phyloP scores from a whole-genome alignment of 2,329 filamentous ascomycete genomes.

The Hypoxylon sp. region DNA sequence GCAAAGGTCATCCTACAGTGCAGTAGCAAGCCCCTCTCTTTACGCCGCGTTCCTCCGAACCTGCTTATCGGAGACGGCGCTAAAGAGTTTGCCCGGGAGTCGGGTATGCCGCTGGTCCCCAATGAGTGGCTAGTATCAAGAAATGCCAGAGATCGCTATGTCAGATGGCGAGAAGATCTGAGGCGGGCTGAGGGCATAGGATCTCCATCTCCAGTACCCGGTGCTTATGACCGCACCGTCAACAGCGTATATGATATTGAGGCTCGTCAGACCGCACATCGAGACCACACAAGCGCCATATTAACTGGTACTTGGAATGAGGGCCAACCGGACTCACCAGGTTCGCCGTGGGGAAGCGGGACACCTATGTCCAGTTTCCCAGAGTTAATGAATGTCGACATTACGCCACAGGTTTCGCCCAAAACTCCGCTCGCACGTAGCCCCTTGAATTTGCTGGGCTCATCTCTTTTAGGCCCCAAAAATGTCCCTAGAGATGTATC shows the following conservation, averaged over 20 bases:
- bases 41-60: slow-evolving; percentile 92
- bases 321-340: slow-evolving; percentile 72
- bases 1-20: slow-evolving; percentile 86
- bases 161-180: slow-evolving; percentile 83
- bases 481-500: slow-evolving; percentile 12
- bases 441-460: slow-evolving; percentile 50
- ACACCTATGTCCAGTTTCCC: slow-evolving; percentile 25
- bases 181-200: slow-evolving; percentile 69
- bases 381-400: slow-evolving; percentile 26
- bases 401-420: slow-evolving; percentile 39
- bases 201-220: slow-evolving; percentile 50
- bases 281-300: slow-evolving; percentile 69
- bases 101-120: slow-evolving; percentile 80
- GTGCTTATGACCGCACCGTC: slow-evolving; percentile 37
- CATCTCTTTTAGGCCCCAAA: slow-evolving; percentile 32
- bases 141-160: slow-evolving; percentile 82
- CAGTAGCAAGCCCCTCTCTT: slow-evolving; percentile 81
- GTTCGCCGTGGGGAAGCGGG: slow-evolving; percentile 45
- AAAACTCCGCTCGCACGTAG: slow-evolving; percentile 46
- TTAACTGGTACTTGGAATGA: slow-evolving; percentile 73
- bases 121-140: slow-evolving; percentile 85
- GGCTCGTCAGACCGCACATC: slow-evolving; percentile 47
- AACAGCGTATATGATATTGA: slow-evolving; percentile 30
- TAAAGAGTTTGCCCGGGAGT: slow-evolving; percentile 84
- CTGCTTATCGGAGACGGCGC: slow-evolving; percentile 90